These are phyloP conservation scores for Platanus orientalis DNA, from an alignment of 164 flowering plant genomes.

Conservation along the genomic window DNA sequence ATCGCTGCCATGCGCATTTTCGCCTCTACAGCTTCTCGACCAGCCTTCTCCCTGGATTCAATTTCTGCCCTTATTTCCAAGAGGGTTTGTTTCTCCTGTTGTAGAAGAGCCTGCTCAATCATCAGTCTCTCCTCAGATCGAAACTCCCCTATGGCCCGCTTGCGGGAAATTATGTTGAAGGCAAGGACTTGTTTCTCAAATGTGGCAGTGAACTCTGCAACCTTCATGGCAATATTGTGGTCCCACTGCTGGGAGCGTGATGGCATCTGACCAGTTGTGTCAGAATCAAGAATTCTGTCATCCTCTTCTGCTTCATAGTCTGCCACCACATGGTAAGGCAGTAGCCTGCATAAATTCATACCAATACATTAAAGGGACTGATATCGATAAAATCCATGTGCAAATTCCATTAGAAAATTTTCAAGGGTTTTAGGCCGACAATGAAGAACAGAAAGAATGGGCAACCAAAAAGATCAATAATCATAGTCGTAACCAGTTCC, in stretches of 20 bases:
- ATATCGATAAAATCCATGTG: too few species aligned
- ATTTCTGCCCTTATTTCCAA: conserved; percentile 68
- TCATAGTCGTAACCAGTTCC: too few species aligned
- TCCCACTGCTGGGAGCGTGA: conserved; percentile 99
- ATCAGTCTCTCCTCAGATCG: conserved; percentile 90
- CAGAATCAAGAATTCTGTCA: conserved; percentile 91
- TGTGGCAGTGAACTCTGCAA: conserved; percentile 77
- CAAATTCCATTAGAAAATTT: too few species aligned
- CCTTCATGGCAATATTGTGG: conserved; percentile 80
- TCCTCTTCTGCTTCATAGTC: conserved; percentile 99
- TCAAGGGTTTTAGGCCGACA: too few species aligned
- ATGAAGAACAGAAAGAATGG: too few species aligned
- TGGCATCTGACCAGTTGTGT: conserved; percentile 81
- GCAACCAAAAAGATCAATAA: too few species aligned
- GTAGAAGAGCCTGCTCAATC: conserved; percentile 89
- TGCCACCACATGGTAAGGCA: conserved; percentile 97
- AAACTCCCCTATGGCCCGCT: conserved; percentile 75
- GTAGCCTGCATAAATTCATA: conserved; percentile 52
- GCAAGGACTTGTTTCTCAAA: conserved; percentile 96
- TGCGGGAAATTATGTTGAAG: conserved; percentile 84
- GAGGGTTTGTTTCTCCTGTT: conserved; percentile 74
- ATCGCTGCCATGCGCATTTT: conserved; percentile 78
- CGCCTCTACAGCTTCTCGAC: conserved; percentile 71
- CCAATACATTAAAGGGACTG: too few species aligned
- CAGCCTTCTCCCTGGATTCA: conserved; percentile 81